Percentiles rank a stretch among this genome's conserved stretches.
These are phyloP conservation scores for Platismatia glauca DNA, from an alignment of 495 filamentous ascomycete species.

Conservation along the genomic window DNA sequence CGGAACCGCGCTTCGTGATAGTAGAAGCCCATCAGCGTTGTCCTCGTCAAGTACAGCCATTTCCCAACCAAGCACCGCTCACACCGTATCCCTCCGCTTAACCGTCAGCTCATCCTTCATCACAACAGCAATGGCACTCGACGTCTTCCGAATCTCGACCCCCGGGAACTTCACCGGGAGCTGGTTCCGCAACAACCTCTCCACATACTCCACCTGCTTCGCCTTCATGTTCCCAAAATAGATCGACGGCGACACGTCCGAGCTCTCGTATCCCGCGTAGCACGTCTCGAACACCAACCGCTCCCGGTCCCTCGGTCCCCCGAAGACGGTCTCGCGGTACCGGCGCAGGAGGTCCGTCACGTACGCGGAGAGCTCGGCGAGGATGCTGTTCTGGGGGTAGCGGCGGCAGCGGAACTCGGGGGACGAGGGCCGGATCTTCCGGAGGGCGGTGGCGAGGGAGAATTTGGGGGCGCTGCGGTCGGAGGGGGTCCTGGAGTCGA, in stretches of 20 bases:
- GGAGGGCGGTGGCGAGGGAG: constrained; percentile 2
- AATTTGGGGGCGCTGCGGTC: not conserved
- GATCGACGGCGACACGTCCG: constrained; percentile 1
- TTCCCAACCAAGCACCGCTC: not conserved
- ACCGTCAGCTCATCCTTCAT: not conserved
- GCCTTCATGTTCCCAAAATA: constrained; percentile 13
- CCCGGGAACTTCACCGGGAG: constrained; percentile 9
- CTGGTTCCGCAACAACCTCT: constrained; percentile 12
- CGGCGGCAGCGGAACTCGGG: constrained; percentile 10
- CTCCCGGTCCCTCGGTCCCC: not conserved
- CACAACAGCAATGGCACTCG: constrained; percentile 11
- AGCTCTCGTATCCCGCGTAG: constrained; percentile 8
- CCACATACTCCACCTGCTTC: constrained; percentile 11
- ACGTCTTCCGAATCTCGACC: constrained; percentile 8
- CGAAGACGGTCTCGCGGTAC: constrained; percentile 7
- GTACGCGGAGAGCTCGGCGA: constrained; percentile 6
- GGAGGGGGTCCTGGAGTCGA: constrained; percentile 1
- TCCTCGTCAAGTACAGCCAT: not conserved
- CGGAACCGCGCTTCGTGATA: not conserved
- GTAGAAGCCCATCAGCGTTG: not conserved
- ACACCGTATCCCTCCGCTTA: constrained; percentile 8
- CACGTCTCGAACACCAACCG: constrained; percentile 10
- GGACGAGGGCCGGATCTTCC: not conserved
- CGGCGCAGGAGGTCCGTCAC: constrained; percentile 7
- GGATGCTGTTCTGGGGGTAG: not conserved